Evolutionary conservation across 169 alveolate genomes (phyloP).

Genomic region (Babesia ovis): DNA sequence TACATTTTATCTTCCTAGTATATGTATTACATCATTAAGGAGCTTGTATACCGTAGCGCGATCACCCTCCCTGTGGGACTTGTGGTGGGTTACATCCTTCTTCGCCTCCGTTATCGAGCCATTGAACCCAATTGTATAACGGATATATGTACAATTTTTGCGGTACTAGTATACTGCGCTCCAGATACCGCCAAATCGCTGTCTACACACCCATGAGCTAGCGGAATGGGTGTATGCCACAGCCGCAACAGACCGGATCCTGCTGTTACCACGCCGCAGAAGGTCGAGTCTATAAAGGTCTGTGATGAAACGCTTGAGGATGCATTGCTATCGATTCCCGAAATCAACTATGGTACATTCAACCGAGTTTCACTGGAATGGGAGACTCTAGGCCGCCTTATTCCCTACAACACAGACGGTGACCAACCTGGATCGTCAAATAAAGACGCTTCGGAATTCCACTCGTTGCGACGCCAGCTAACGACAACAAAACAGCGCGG

Average conservation of each 20-base stretch:
- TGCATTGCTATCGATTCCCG: constrained; percentile 6
- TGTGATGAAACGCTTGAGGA: constrained; percentile 20
- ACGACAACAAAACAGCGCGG: constrained; percentile 16
- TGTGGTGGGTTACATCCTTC: neutral
- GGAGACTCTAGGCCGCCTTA: constrained; percentile 28
- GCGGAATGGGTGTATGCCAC: constrained; percentile 21
- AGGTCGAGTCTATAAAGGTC: neutral
- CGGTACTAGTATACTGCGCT: neutral
- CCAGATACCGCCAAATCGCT: neutral
- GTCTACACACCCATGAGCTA: constrained; percentile 12
- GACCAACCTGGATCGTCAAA: neutral
- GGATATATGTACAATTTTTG: neutral
- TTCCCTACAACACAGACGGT: constrained; percentile 14
- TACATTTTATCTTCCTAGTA: too few species aligned
- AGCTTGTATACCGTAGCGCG: neutral
- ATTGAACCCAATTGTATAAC: too few species aligned
- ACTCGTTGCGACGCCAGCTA: constrained; percentile 5
- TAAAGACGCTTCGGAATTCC: neutral
- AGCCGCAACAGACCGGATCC: neutral
- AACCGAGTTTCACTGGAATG: constrained; percentile 15
- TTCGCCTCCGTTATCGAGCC: neutral
- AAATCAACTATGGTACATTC: constrained; percentile 11
- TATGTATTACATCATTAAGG: too few species aligned
- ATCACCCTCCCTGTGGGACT: neutral
- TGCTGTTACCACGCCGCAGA: constrained; percentile 11